A percentile compares a stretch with the other conserved stretches of the same genome.
Evolutionary conservation across 108 stramenopile species (phyloP).

Genomic region (Nitzschia palea): DNA sequence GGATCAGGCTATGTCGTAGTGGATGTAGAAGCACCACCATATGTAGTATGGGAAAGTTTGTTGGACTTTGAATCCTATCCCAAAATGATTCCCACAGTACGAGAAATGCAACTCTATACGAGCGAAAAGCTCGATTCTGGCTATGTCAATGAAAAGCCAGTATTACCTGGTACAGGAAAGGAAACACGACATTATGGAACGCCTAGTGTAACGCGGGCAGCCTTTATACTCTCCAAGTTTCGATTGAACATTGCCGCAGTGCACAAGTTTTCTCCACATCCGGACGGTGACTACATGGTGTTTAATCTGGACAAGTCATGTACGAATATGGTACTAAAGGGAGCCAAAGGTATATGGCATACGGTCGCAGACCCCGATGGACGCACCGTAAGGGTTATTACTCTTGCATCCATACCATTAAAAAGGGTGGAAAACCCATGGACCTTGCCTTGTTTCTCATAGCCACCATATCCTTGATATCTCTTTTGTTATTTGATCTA

Average conservation of each 20-base stretch:
- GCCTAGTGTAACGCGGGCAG: conserved; percentile 76
- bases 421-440: too few relatives aligned
- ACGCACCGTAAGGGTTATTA: conserved; percentile 50
- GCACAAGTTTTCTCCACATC: conserved; percentile 82
- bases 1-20: conserved; percentile 84
- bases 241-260: conserved; percentile 86
- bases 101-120: conserved; percentile 79
- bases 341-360: conserved; percentile 90
- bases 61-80: conserved; percentile 88
- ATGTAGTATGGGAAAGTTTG: conserved; percentile 83
- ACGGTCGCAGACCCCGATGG: conserved; percentile 77
- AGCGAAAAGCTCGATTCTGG: conserved; percentile 67
- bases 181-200: conserved; percentile 73
- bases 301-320: conserved; percentile 83
- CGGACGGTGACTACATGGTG: conserved; percentile 83
- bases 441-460: too few relatives aligned
- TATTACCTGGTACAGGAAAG: conserved; percentile 59
- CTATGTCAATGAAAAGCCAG: conserved; percentile 62
- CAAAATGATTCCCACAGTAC: conserved; percentile 78
- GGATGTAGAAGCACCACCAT: conserved; percentile 77
- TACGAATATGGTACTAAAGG: conserved; percentile 77
- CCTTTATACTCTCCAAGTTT: conserved; percentile 78
- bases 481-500: too few relatives aligned
- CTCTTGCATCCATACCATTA: too few relatives aligned
- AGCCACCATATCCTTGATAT: too few relatives aligned